Conservation (phyloP, 2,329 filamentous ascomycete genomes). For the Arthroderma uncinatum region DNA sequence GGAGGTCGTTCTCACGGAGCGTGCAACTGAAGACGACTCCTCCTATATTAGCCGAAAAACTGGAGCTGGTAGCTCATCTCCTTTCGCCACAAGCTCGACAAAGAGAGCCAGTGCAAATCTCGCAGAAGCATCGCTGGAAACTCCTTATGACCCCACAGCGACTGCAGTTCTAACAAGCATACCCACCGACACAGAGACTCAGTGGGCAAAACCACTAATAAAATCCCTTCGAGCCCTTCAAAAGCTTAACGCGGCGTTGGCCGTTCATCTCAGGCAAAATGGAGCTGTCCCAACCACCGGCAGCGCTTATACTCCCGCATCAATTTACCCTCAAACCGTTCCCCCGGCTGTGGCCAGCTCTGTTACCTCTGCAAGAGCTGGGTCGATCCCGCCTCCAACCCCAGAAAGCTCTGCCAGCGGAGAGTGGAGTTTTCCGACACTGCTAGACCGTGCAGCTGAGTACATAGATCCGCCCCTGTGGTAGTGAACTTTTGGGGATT, state of each 20-base stretch:
- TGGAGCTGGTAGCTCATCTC: neutral
- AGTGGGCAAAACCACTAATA: slow-evolving; percentile 38
- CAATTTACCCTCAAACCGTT: neutral
- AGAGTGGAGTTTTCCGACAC: slow-evolving; percentile 37
- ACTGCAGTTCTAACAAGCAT: slow-evolving; percentile 22
- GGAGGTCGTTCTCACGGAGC: slow-evolving; percentile 35
- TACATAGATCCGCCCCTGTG: slow-evolving; percentile 40
- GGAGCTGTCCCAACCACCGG: slow-evolving; percentile 16
- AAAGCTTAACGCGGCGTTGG: slow-evolving; percentile 35
- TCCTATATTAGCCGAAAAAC: slow-evolving; percentile 16
- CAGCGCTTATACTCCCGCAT: slow-evolving; percentile 2
- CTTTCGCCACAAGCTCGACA: slow-evolving; percentile 9
- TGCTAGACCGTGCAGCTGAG: slow-evolving; percentile 38
- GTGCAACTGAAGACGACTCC: slow-evolving; percentile 28
- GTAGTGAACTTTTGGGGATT: slow-evolving; percentile 12
- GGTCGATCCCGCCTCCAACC: slow-evolving; percentile 35
- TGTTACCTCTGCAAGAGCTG: slow-evolving; percentile 17
- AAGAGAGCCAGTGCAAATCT: slow-evolving; percentile 24
- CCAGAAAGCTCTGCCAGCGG: slow-evolving; percentile 38
- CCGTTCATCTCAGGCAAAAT: slow-evolving; percentile 17
- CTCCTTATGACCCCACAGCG: slow-evolving; percentile 17
- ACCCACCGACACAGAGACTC: slow-evolving; percentile 28
- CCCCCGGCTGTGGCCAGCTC: neutral
- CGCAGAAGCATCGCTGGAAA: slow-evolving; percentile 12
- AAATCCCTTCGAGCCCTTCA: slow-evolving; percentile 37